phyloP scores from a whole-genome alignment of 768 basidiomycete genomes.

The Auriscalpium orientale region DNA sequence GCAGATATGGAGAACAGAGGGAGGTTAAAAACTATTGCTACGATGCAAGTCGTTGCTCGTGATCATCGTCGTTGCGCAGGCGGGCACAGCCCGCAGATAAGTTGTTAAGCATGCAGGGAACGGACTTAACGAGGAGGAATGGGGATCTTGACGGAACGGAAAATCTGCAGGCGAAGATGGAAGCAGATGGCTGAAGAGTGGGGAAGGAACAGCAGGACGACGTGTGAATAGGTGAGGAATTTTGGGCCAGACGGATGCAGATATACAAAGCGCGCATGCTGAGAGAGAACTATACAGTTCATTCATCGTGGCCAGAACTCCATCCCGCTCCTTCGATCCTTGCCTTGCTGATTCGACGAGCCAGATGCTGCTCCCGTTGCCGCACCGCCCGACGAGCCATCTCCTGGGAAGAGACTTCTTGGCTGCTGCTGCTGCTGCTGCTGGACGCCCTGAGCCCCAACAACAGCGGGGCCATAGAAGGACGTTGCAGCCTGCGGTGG shows the following conservation, averaged over 20 bases:
- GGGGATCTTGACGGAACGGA: neutral
- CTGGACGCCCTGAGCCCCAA: slow-evolving; percentile 28
- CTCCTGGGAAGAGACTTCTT: slow-evolving; percentile 28
- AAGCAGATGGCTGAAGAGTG: neutral
- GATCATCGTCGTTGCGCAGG: neutral
- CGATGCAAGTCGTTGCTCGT: neutral
- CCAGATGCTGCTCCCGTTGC: slow-evolving; percentile 26
- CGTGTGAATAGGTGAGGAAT: neutral
- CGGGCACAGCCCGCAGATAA: neutral
- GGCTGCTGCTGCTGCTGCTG: slow-evolving; percentile 14
- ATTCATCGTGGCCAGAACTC: slow-evolving; percentile 70
- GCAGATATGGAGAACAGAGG: neutral
- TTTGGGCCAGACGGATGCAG: neutral
- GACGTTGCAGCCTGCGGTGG: slow-evolving; percentile 50
- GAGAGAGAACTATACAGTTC: neutral
- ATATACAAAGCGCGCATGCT: neutral
- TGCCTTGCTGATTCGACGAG: slow-evolving; percentile 36
- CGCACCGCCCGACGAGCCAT: slow-evolving; percentile 1
- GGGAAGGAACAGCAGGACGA: neutral
- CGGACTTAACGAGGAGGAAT: neutral
- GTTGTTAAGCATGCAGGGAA: neutral
- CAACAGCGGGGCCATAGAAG: slow-evolving; percentile 61
- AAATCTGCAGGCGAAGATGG: neutral
- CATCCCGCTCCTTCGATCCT: slow-evolving; percentile 56
- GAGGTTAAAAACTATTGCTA: neutral